These are phyloP conservation scores for Lasiodiplodia gonubiensis DNA, from an alignment of 2,329 filamentous ascomycete species.

Conservation along the genomic window DNA sequence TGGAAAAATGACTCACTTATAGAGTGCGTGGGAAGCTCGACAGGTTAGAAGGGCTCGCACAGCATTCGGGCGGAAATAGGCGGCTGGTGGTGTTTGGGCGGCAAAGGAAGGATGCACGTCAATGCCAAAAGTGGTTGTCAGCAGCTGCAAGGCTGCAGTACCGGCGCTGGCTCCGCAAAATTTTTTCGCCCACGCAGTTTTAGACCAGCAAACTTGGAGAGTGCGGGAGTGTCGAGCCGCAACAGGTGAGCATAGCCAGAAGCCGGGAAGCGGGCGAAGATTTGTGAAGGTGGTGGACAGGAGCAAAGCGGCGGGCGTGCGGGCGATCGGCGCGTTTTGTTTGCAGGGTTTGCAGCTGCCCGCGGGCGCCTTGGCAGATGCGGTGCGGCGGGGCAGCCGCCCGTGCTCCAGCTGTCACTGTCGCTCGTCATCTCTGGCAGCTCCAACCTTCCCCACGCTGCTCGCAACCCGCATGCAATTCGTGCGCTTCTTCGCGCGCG, in stretches of 20 bases:
- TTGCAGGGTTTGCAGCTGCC: conserved; percentile 13
- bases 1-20: background rate
- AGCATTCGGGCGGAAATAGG: background rate
- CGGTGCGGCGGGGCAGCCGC: conserved; percentile 13
- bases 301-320: conserved; percentile 22
- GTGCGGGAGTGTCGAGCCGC: background rate
- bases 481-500: conserved; percentile 38
- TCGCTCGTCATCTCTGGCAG: conserved; percentile 20
- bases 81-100: conserved; percentile 1
- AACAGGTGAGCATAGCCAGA: background rate
- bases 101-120: conserved; percentile 18
- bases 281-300: conserved; percentile 21
- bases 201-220: background rate
- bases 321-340: conserved; percentile 10
- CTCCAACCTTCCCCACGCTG: conserved; percentile 6
- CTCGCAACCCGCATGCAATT: conserved; percentile 38
- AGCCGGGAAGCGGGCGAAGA: conserved; percentile 2
- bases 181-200: background rate
- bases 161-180: conserved; percentile 2
- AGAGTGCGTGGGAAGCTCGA: too few relatives aligned
- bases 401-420: background rate
- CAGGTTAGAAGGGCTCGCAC: background rate
- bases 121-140: conserved; percentile 22
- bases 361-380: conserved; percentile 1
- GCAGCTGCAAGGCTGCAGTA: conserved; percentile 7